Conservation (phyloP, 2,329 filamentous ascomycete species). For the Alternaria viburni region DNA sequence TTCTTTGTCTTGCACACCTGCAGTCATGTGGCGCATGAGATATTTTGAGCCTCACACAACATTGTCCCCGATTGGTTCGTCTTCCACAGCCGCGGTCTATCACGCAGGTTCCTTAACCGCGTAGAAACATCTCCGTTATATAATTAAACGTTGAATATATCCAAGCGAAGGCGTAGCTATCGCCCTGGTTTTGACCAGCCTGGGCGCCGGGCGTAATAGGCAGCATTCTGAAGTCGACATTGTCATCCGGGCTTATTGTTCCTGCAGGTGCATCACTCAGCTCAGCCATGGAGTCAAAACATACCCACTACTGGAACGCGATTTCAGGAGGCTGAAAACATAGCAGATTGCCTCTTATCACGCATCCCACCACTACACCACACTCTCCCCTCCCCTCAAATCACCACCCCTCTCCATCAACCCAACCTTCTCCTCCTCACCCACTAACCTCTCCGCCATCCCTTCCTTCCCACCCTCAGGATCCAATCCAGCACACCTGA, state of each 20-base stretch:
- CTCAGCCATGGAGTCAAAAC: background rate
- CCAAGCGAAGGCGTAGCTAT: background rate
- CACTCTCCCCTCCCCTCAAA: background rate
- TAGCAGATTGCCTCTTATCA: background rate
- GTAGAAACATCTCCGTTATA: background rate
- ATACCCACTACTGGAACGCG: background rate
- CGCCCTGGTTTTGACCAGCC: background rate
- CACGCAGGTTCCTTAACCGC: background rate
- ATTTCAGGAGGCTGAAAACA: background rate
- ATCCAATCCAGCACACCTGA: background rate
- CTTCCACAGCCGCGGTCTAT: background rate
- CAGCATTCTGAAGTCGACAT: background rate
- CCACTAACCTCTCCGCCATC: background rate
- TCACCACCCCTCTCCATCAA: conserved; percentile 6
- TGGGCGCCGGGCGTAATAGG: background rate
- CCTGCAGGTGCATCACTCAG: background rate
- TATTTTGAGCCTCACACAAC: background rate
- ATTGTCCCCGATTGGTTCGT: background rate
- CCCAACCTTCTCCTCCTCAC: background rate
- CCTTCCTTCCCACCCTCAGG: background rate
- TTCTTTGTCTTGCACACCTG: background rate
- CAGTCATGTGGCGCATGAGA: background rate
- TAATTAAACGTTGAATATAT: background rate
- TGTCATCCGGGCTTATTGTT: background rate
- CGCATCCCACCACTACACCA: background rate